Percentiles rank a stretch among this genome's conserved stretches.
Conservation (phyloP, 2,329 filamentous ascomycete species). For the Xylariaceae sp. region DNA sequence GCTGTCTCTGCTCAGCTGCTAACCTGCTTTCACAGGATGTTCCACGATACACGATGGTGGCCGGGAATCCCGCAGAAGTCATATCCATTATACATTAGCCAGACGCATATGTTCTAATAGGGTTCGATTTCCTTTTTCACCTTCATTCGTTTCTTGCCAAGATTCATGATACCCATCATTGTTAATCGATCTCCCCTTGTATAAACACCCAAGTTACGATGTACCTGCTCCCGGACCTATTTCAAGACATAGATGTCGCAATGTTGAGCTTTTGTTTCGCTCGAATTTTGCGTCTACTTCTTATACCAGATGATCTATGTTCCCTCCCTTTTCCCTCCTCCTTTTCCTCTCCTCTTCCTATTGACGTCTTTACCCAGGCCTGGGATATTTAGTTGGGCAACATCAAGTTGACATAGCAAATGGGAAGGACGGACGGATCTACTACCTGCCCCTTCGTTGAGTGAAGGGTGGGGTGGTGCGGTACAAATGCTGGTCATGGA, state of each 20-base stretch:
- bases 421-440: slow-evolving; percentile 1
- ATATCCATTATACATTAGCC: slow-evolving; percentile 33
- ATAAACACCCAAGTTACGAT: slow-evolving; percentile 13
- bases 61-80: slow-evolving; percentile 63
- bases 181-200: slow-evolving; percentile 13
- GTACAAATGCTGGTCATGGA: not conserved
- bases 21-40: slow-evolving; percentile 45
- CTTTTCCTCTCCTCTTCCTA: not conserved
- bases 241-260: slow-evolving; percentile 14
- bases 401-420: not conserved
- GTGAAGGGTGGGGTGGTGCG: not conserved
- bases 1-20: slow-evolving; percentile 5
- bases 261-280: slow-evolving; percentile 1
- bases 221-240: slow-evolving; percentile 1
- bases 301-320: not conserved
- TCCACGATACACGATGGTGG: slow-evolving; percentile 62
- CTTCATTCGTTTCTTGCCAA: slow-evolving; percentile 10
- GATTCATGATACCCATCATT: slow-evolving; percentile 19
- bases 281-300: slow-evolving; percentile 1
- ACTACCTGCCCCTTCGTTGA: not conserved
- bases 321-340: not conserved
- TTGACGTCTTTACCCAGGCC: not conserved
- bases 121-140: not conserved
- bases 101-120: not conserved
- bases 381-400: not conserved